Percentiles rank a stretch among this genome's conserved stretches.
Evolutionary conservation across 164 flowering plant genomes (phyloP).

Genomic region (Hamamelis virginiana): DNA sequence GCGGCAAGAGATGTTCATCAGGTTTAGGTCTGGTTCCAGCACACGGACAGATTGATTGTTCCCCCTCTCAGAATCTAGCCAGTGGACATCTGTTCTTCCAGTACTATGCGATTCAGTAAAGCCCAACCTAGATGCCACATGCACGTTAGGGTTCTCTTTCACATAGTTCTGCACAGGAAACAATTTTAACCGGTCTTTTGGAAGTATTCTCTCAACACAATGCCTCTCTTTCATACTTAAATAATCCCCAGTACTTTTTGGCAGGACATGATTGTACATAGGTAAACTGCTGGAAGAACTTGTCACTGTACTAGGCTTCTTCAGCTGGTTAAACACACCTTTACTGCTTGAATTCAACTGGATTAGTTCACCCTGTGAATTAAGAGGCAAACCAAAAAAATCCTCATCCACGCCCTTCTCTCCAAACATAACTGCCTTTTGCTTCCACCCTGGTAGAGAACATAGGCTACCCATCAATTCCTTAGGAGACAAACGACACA

Average conservation of each 20-base stretch:
- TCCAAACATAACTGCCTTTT: conserved; percentile 18
- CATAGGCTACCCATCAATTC: conserved; percentile 21
- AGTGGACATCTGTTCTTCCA: conserved; percentile 22
- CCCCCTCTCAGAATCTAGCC: conserved; percentile 16
- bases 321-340: conserved; percentile 23
- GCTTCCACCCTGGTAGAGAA: conserved; percentile 32
- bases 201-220: conserved; percentile 17
- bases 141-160: conserved; percentile 12
- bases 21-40: conserved; percentile 24
- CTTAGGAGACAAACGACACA: conserved; percentile 22
- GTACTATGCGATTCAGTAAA: conserved; percentile 13
- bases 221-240: conserved; percentile 22
- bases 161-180: conserved; percentile 24
- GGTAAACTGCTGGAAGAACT: conserved; percentile 25
- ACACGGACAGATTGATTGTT: conserved; percentile 16
- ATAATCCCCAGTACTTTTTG: conserved; percentile 8
- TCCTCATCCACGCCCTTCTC: conserved; percentile 24
- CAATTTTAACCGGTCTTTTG: conserved; percentile 25
- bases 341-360: conserved; percentile 33
- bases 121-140: conserved; percentile 27
- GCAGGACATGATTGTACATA: conserved; percentile 14
- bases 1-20: conserved; percentile 17
- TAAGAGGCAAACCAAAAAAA: conserved; percentile 62
- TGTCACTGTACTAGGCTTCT: conserved; percentile 13
- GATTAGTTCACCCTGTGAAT: conserved; percentile 65